Evolutionary conservation across 2,329 filamentous ascomycete genomes (phyloP).

Genomic region (Colletotrichum sp.): DNA sequence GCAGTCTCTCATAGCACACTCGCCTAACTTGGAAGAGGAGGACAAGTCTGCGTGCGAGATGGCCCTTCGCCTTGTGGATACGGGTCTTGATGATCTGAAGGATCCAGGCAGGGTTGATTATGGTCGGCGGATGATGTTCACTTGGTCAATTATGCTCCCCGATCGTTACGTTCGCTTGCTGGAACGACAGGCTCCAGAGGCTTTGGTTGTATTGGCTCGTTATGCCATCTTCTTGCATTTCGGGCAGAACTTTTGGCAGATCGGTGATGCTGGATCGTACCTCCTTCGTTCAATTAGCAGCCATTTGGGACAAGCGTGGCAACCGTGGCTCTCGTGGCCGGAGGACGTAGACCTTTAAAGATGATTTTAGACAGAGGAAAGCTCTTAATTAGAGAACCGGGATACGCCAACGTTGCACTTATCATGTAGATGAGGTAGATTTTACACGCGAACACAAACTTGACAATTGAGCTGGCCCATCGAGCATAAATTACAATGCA

Average conservation of each 20-base stretch:
- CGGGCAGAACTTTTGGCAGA: background rate
- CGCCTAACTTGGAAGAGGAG: background rate
- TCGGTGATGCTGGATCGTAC: background rate
- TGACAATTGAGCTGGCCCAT: background rate
- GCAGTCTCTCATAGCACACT: background rate
- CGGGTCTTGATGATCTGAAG: background rate
- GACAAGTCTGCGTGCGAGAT: background rate
- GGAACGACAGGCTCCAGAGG: background rate
- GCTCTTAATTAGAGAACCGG: fast-evolving
- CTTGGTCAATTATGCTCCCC: background rate
- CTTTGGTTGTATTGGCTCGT: background rate
- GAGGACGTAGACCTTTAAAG: background rate
- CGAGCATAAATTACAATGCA: background rate
- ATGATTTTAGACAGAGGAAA: background rate
- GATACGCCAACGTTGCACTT: fast-evolving
- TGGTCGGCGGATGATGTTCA: background rate
- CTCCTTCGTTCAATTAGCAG: background rate
- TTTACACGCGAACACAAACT: background rate
- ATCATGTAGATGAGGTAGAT: background rate
- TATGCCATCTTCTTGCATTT: background rate
- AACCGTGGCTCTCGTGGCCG: background rate
- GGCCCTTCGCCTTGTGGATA: background rate
- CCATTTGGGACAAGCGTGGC: background rate
- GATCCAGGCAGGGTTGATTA: background rate
- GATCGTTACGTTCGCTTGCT: background rate